These are phyloP conservation scores for Musa acuminata DNA, from an alignment of 176 grass and related monocot genomes.

Conservation along the genomic window DNA sequence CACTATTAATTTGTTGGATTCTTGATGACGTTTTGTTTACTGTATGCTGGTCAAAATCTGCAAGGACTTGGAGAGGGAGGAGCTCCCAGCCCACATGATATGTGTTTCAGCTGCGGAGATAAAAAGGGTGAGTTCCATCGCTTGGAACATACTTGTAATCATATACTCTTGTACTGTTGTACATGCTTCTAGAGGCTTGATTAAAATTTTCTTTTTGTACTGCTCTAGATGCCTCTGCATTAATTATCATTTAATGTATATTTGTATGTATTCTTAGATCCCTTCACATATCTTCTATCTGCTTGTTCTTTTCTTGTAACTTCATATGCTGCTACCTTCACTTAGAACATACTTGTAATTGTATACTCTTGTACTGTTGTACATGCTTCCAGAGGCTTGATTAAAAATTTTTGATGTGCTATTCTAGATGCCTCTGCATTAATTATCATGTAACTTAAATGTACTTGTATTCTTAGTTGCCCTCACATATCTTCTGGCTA, in stretches of 20 bases:
- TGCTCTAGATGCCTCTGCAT: neutral
- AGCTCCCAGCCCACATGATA: constrained; percentile 88
- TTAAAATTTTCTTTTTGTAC: neutral
- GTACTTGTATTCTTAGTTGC: neutral
- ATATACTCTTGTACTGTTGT: neutral
- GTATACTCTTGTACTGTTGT: no score
- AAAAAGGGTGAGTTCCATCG: constrained; percentile 48
- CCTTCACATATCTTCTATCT: no score
- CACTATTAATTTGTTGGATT: neutral
- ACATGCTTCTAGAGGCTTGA: neutral
- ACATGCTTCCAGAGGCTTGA: no score
- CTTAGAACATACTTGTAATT: no score
- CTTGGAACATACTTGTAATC: neutral
- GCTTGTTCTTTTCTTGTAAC: no score
- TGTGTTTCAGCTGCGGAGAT: constrained; percentile 86
- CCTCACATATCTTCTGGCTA: no score
- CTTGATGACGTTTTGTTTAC: neutral
- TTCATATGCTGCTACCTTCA: no score
- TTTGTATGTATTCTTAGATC: no score
- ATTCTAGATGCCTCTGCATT: no score
- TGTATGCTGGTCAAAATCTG: neutral
- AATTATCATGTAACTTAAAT: neutral
- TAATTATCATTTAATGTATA: neutral
- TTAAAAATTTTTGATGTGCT: no score
- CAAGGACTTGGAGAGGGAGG: constrained; percentile 85